Conservation (phyloP, 2,329 filamentous ascomycete species). For the Penicillium concentricum region DNA sequence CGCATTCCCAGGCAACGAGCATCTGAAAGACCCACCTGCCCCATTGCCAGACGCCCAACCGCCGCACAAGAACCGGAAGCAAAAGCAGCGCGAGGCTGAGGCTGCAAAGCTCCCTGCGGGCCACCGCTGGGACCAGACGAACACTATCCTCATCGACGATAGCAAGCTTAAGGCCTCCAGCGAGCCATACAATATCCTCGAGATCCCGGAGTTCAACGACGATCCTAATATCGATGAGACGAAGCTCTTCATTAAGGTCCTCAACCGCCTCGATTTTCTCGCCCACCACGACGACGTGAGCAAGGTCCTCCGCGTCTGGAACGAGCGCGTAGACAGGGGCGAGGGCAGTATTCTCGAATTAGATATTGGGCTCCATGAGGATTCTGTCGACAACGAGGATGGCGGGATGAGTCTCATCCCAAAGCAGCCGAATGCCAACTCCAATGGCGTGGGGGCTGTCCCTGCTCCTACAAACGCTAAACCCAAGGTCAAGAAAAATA, state of each 20-base stretch:
- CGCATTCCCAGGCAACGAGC: slow-evolving; percentile 37
- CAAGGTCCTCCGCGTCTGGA: slow-evolving; percentile 40
- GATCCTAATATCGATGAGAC: slow-evolving; percentile 42
- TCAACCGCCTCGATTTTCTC: slow-evolving; percentile 53
- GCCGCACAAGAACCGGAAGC: background rate
- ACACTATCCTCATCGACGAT: slow-evolving; percentile 90
- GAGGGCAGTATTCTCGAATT: slow-evolving; percentile 23
- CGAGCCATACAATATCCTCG: slow-evolving; percentile 80
- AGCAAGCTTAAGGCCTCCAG: slow-evolving; percentile 73
- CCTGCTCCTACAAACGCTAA: background rate
- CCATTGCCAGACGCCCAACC: background rate
- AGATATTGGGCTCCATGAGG: slow-evolving; percentile 12
- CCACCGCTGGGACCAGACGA: slow-evolving; percentile 72
- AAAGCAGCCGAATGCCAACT: background rate
- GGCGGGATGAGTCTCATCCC: slow-evolving; percentile 14
- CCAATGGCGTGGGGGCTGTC: background rate
- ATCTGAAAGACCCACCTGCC: background rate
- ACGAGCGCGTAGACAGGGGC: slow-evolving; percentile 11
- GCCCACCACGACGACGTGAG: slow-evolving; percentile 52
- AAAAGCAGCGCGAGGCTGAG: slow-evolving; percentile 3
- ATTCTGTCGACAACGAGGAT: slow-evolving; percentile 11
- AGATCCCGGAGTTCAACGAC: slow-evolving; percentile 71
- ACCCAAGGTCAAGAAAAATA: slow-evolving; percentile 3
- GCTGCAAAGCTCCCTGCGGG: slow-evolving; percentile 42
- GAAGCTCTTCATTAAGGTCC: slow-evolving; percentile 51